Percentiles rank a stretch among this genome's conserved stretches.
phyloP scores from a whole-genome alignment of 75 land plant genomes.

The Cupressus sempervirens region DNA sequence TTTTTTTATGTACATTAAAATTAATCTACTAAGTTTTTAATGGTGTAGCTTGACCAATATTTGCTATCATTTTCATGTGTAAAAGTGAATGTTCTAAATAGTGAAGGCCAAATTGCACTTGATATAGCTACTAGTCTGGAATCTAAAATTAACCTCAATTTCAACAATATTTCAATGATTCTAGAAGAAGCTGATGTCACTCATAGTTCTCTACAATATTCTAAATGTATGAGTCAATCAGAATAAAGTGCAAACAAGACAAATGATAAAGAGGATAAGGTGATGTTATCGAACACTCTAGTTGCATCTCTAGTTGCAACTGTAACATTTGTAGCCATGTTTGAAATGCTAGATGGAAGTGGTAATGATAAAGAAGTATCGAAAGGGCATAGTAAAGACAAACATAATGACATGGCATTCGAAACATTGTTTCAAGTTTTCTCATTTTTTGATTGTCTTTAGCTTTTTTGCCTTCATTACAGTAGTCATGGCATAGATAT shows the following conservation, averaged over 20 bases:
- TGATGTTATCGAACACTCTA: not conserved
- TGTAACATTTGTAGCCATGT: not conserved
- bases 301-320: not conserved
- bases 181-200: no score
- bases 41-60: no score
- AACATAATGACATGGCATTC: not conserved
- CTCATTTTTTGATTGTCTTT: not conserved
- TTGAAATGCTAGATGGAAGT: not conserved
- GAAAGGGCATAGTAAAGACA: no score
- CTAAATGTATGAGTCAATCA: not conserved
- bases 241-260: not conserved
- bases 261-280: not conserved
- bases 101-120: no score
- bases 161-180: not conserved
- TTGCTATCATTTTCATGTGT: no score
- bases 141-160: not conserved
- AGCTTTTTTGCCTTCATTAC: not conserved
- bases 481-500: not conserved
- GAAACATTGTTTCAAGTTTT: not conserved
- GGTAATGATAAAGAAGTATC: not conserved
- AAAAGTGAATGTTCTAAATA: no score
- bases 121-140: not conserved
- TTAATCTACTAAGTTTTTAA: no score
- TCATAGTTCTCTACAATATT: not conserved
- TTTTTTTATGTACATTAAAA: no score